phyloP scores from a whole-genome alignment of 129 eudicot genomes.

The Oenanthe sinensis region DNA sequence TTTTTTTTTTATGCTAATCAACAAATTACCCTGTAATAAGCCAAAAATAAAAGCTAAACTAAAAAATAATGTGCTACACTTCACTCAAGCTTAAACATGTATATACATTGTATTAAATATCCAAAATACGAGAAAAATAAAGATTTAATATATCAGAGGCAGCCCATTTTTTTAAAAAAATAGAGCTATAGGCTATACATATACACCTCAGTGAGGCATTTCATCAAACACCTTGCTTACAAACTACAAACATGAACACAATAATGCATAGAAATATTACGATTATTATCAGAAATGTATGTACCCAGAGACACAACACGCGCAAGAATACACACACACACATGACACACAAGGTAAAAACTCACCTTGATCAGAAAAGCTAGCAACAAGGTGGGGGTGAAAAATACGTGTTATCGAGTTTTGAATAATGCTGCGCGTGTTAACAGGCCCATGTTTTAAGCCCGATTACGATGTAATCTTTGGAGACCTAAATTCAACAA shows the following conservation, averaged over 20 bases:
- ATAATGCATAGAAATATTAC: not conserved
- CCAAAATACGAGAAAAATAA: not conserved
- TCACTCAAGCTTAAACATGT: not conserved
- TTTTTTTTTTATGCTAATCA: not conserved
- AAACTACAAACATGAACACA: not conserved
- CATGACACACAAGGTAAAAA: not conserved
- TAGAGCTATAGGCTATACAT: not conserved
- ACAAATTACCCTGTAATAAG: not conserved
- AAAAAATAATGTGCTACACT: not conserved
- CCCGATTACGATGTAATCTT: not conserved
- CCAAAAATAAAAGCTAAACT: not conserved
- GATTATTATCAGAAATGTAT: not conserved
- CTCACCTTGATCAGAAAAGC: not conserved
- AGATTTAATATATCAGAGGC: not conserved
- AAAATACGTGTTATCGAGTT: not conserved
- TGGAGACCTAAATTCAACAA: not conserved
- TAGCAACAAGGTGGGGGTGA: not conserved
- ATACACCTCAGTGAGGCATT: conserved; percentile 3
- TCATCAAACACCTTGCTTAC: not conserved
- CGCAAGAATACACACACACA: not conserved
- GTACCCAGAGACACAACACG: not conserved
- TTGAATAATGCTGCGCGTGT: not conserved
- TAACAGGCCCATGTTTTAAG: not conserved
- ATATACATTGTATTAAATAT: too few species aligned
- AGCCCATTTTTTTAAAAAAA: not conserved